phyloP scores from a whole-genome alignment of 345 rosid genomes.

The Eucalyptus erythrocorys region DNA sequence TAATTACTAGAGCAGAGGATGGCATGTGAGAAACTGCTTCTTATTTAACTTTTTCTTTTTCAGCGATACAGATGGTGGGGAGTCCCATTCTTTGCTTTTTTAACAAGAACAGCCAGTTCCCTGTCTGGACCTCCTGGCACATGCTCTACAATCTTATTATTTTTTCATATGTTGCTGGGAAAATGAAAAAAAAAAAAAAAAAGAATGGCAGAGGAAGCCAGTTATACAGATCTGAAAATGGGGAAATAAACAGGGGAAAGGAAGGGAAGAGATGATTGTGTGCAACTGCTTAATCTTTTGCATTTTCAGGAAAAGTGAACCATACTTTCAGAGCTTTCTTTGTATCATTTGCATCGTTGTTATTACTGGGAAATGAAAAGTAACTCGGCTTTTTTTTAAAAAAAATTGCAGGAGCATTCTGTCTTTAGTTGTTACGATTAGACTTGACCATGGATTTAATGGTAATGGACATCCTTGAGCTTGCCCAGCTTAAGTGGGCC shows the following conservation, averaged over 20 bases:
- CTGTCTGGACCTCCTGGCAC: neutral
- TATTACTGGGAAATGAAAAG: too few relatives aligned
- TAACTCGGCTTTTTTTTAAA: neutral
- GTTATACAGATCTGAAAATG: neutral
- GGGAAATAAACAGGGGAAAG: neutral
- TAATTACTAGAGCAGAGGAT: neutral
- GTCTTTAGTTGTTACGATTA: too few relatives aligned
- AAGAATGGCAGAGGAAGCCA: neutral
- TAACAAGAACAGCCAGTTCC: neutral
- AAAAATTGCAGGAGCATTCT: too few relatives aligned
- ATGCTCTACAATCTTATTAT: neutral
- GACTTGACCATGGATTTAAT: too few relatives aligned
- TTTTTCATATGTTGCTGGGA: neutral
- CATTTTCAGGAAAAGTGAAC: neutral
- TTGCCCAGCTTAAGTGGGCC: neutral
- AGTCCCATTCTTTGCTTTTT: neutral
- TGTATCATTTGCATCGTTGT: neutral
- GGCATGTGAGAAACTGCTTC: neutral
- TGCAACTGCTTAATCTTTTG: neutral
- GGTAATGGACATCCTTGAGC: too few relatives aligned
- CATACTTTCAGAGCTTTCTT: neutral
- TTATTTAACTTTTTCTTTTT: neutral
- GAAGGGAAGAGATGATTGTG: neutral
- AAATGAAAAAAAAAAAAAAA: neutral
- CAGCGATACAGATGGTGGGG: neutral